A percentile compares a stretch with the other conserved stretches of the same genome.
phyloP scores from a whole-genome alignment of 768 basidiomycete species.

The Mrakia frigida region DNA sequence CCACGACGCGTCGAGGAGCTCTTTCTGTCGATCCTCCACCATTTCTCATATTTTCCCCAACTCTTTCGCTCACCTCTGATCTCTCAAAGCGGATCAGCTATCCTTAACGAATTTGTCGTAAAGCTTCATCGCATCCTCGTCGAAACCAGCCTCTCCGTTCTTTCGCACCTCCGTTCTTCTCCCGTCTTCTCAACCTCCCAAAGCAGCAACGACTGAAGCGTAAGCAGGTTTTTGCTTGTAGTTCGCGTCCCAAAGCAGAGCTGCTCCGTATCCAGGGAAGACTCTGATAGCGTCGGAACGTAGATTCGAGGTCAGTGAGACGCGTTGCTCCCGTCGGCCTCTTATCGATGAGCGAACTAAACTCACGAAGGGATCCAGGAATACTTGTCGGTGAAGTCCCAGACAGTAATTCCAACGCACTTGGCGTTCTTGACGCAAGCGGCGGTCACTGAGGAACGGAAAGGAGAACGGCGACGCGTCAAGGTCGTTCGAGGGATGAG shows the following conservation, averaged over 20 bases:
- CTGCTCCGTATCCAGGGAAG: neutral
- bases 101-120: too few relatives aligned
- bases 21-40: too few relatives aligned
- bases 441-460: neutral
- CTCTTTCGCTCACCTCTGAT: too few relatives aligned
- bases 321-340: too few relatives aligned
- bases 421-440: conserved; percentile 3
- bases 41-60: too few relatives aligned
- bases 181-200: neutral
- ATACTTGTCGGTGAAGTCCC: neutral
- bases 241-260: neutral
- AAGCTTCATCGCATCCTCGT: too few relatives aligned
- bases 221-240: neutral
- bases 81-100: too few relatives aligned
- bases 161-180: too few relatives aligned
- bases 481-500: neutral
- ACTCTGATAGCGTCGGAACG: neutral
- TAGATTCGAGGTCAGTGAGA: neutral
- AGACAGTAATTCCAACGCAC: neutral
- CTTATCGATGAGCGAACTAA: neutral
- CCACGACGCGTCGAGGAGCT: too few relatives aligned
- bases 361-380: neutral
- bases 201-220: neutral
- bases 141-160: too few relatives aligned
- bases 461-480: neutral